Base-by-base conservation (phyloP, 164 flowering plant species). In the Piper betle region DNA sequence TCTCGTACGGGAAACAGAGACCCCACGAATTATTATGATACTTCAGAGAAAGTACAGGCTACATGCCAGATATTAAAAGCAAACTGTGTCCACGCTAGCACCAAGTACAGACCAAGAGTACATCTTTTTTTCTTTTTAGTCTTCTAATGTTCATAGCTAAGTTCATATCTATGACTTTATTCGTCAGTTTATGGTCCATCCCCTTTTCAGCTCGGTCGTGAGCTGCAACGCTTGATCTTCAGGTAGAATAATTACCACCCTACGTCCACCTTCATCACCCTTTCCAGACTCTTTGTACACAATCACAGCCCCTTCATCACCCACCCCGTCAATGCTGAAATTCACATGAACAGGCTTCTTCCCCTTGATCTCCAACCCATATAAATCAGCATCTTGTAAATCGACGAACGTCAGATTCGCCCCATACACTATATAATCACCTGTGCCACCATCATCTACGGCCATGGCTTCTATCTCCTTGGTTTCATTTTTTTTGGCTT, bases 251-350 rank as follows among this genome's bases (percentile, higher is more conserved):
- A 72, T 73, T 0, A 77, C 78, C 60, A 88, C 76, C 3, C 41
- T 68, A 58, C 77, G 68, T 4, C 62, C 62, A 17, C 64, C 65
- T 25, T 37, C 60, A 6, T 42, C 41, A 9, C 3, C 71, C 50
- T 62, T 60, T 59, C 61, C 70, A 4, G 74, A 75, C 18, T 64
- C 77, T 0, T 80, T 84, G 57, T 83, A 79, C 60, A 90, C 81
- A 67, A 87, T 52, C n/a, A 87, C 83, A 11, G 60, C 78, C 55
- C 95, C 97, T 46, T 80, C 78, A 25, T 82, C 87, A 2, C 97
- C 91, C 38, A 83, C 80, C 15, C 93, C 92, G 19, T 66, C 77
- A 4, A 87, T 54, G 1, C 25, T 57, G 54, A 77, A 85, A 58
- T 73, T 72, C 11, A 73, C 93, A 25, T 57, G 65, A 58, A 73